A percentile compares a stretch with the other conserved stretches of the same genome.
Conservation (phyloP, 1,284 basidiomycete species). For the Melampsora occidentalis region DNA sequence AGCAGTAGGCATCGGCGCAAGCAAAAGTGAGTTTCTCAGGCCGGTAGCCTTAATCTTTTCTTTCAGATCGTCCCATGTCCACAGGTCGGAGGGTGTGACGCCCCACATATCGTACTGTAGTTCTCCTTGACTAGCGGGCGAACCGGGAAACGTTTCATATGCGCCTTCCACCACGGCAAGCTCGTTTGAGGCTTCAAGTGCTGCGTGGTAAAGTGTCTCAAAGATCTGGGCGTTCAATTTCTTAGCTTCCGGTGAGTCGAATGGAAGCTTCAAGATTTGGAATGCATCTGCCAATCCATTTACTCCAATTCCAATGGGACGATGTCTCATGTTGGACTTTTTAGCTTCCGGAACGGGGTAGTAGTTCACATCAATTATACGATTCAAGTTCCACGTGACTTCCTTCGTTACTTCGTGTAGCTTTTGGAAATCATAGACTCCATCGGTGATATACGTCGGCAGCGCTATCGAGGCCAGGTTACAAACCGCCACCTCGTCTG, state of each 20-base stretch:
- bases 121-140: slow-evolving; percentile 80
- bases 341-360: slow-evolving; percentile 90
- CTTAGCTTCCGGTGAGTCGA: slow-evolving; percentile 84
- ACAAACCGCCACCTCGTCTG: slow-evolving; percentile 98
- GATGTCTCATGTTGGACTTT: slow-evolving; percentile 93
- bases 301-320: slow-evolving; percentile 95
- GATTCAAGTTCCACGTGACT: slow-evolving; percentile 87
- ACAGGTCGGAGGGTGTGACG: slow-evolving; percentile 83
- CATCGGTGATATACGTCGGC: slow-evolving; percentile 60
- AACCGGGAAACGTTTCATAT: slow-evolving; percentile 89
- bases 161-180: slow-evolving; percentile 76
- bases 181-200: slow-evolving; percentile 87
- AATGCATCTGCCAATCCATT: slow-evolving; percentile 98
- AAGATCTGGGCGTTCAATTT: slow-evolving; percentile 93
- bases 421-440: slow-evolving; percentile 76
- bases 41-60: slow-evolving; percentile 82
- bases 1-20: slow-evolving; percentile 97
- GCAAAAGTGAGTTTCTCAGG: slow-evolving; percentile 86
- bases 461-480: slow-evolving; percentile 97
- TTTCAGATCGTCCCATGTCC: slow-evolving; percentile 92
- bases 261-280: slow-evolving; percentile 94
- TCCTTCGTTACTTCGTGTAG: slow-evolving; percentile 89
- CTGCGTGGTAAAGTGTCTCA: slow-evolving; percentile 98
- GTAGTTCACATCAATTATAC: slow-evolving; percentile 85
- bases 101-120: slow-evolving; percentile 97